Evolutionary conservation across 176 grass and related monocot genomes (phyloP).

Genomic region (Alloteropsis semialata): DNA sequence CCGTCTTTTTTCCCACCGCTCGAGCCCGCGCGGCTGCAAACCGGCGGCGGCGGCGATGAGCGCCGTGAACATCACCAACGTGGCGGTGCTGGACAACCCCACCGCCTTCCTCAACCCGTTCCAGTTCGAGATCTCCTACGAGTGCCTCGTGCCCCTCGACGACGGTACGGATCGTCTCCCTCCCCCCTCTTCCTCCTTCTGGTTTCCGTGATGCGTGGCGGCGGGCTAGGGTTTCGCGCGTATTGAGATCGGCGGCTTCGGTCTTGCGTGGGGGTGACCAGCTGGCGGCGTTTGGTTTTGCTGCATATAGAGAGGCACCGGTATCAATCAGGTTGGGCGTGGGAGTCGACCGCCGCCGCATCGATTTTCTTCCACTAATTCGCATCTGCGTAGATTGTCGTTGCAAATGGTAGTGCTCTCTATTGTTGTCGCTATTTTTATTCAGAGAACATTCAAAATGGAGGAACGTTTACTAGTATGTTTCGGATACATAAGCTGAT

Average conservation of each 20-base stretch:
- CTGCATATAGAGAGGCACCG: not conserved
- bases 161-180: constrained; percentile 48
- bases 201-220: not conserved
- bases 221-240: constrained; percentile 30
- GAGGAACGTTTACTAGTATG: not conserved
- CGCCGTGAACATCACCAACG: constrained; percentile 98
- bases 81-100: constrained; percentile 95
- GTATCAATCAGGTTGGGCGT: not conserved
- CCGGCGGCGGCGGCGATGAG: constrained; percentile 67
- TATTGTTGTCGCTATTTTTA: not conserved
- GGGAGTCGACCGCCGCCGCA: not conserved
- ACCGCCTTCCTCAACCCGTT: constrained; percentile 94
- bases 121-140: constrained; percentile 99
- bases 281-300: not conserved
- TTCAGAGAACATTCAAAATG: not conserved
- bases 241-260: not conserved
- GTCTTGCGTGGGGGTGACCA: not conserved
- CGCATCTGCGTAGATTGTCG: not conserved
- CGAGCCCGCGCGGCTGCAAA: not conserved
- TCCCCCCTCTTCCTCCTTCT: too few species aligned
- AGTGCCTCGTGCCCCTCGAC: constrained; percentile 94
- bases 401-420: not conserved
- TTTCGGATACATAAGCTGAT: not conserved
- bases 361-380: not conserved
- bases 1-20: not conserved